Evolutionary conservation across 176 grass and related monocot genomes (phyloP).

Genomic region (Alloteropsis semialata): DNA sequence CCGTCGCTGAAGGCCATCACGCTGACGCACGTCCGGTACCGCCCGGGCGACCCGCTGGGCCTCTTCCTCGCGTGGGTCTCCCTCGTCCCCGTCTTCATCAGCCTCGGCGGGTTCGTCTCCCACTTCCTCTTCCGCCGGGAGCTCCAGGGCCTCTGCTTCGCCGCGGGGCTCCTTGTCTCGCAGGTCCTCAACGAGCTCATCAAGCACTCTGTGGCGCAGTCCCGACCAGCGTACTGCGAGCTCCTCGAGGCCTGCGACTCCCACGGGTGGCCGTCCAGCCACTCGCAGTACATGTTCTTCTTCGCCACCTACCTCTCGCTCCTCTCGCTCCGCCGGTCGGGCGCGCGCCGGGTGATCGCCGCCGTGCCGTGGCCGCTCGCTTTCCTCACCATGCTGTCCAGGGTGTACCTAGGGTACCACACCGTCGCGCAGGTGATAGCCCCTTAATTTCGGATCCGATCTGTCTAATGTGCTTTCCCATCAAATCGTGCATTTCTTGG

Average conservation of each 20-base stretch:
- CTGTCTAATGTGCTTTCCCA: background rate
- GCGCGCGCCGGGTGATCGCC: constrained; percentile 29
- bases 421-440: constrained; percentile 71
- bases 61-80: constrained; percentile 93
- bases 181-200: constrained; percentile 84
- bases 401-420: constrained; percentile 97
- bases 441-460: constrained; percentile 38
- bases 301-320: constrained; percentile 88
- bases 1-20: constrained; percentile 76
- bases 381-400: constrained; percentile 90
- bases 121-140: constrained; percentile 98
- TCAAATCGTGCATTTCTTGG: background rate
- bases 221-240: constrained; percentile 71
- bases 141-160: constrained; percentile 83
- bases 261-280: constrained; percentile 91
- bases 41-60: constrained; percentile 62
- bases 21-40: constrained; percentile 90
- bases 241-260: constrained; percentile 87
- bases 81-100: constrained; percentile 94
- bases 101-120: constrained; percentile 85
- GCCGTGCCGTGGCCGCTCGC: constrained; percentile 69
- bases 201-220: constrained; percentile 88
- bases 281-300: constrained; percentile 98
- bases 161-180: constrained; percentile 68
- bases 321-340: constrained; percentile 38